These are phyloP conservation scores for Saitozyma podzolica DNA, from an alignment of 768 basidiomycete species.

Conservation along the genomic window DNA sequence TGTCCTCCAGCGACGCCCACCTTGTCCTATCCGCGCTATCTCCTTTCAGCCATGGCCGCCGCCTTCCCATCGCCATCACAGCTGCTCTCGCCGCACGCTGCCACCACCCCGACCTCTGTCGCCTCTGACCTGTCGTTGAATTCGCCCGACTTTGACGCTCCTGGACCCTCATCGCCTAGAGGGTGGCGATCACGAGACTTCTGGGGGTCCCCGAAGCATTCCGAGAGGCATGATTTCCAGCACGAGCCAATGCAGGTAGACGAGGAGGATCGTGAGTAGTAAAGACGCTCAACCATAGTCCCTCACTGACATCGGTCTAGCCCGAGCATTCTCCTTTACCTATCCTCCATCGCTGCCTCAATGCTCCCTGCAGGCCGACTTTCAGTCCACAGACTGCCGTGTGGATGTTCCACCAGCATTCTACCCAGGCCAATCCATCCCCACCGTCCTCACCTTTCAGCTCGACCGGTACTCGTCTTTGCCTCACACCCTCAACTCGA, in stretches of 20 bases:
- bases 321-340: constrained; percentile 19
- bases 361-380: constrained; percentile 30
- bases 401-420: constrained; percentile 42
- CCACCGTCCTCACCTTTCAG: constrained; percentile 37
- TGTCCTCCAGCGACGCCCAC: no score
- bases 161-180: neutral
- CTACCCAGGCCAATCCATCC: constrained; percentile 47
- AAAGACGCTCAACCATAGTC: no score
- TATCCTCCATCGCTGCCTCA: constrained; percentile 29
- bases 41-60: constrained; percentile 2
- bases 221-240: constrained; percentile 15
- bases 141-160: neutral
- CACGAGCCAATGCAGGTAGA: constrained; percentile 30
- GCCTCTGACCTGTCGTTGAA: no score
- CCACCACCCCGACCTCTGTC: neutral
- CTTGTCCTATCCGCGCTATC: neutral
- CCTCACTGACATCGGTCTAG: neutral
- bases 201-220: constrained; percentile 17
- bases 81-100: neutral
- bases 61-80: neutral
- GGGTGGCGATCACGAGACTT: constrained; percentile 27
- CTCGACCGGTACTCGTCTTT: constrained; percentile 36
- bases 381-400: constrained; percentile 33
- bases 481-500: constrained; percentile 40
- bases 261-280: constrained; percentile 15